Evolutionary conservation across 1,284 basidiomycete genomes (phyloP).

Genomic region (Melampsora allii-populina): DNA sequence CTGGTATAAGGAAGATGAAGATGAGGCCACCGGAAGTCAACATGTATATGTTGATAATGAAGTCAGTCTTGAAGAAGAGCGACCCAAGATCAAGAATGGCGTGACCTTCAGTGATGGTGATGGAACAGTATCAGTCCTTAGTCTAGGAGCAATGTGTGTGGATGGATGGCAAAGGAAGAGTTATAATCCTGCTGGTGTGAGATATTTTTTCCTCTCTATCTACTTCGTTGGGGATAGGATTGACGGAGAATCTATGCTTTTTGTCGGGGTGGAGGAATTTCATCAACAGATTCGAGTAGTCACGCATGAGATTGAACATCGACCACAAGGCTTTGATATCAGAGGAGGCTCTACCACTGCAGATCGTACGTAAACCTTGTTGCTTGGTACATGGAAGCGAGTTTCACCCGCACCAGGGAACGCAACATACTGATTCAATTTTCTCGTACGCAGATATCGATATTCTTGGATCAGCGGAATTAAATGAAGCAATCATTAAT

Average conservation of each 20-base stretch:
- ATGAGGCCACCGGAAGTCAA: conserved; percentile 55
- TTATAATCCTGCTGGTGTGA: conserved; percentile 92
- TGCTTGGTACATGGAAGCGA: not conserved
- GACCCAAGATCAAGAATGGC: conserved; percentile 63
- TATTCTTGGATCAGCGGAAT: conserved; percentile 76
- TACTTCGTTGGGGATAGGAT: not conserved
- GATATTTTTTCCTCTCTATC: not conserved
- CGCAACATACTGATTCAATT: not conserved
- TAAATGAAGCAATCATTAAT: conserved; percentile 89
- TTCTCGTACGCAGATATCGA: conserved; percentile 69
- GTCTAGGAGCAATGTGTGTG: conserved; percentile 90
- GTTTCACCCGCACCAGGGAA: too few relatives aligned
- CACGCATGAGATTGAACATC: conserved; percentile 87
- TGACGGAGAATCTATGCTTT: not conserved
- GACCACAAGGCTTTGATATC: conserved; percentile 68
- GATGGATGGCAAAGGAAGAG: conserved; percentile 85
- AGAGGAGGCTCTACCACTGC: conserved; percentile 84
- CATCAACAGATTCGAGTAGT: conserved; percentile 59
- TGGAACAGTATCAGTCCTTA: conserved; percentile 86
- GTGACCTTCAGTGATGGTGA: conserved; percentile 91
- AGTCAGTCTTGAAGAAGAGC: conserved; percentile 64
- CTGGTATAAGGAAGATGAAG: conserved; percentile 46
- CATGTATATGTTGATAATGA: conserved; percentile 78
- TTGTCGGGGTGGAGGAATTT: not conserved
- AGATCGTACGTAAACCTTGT: conserved; percentile 46